Evolutionary conservation across 2,329 filamentous ascomycete species (phyloP), one percentile per base, ranked within the genome.

Genomic region (Penicillium sp.): DNA sequence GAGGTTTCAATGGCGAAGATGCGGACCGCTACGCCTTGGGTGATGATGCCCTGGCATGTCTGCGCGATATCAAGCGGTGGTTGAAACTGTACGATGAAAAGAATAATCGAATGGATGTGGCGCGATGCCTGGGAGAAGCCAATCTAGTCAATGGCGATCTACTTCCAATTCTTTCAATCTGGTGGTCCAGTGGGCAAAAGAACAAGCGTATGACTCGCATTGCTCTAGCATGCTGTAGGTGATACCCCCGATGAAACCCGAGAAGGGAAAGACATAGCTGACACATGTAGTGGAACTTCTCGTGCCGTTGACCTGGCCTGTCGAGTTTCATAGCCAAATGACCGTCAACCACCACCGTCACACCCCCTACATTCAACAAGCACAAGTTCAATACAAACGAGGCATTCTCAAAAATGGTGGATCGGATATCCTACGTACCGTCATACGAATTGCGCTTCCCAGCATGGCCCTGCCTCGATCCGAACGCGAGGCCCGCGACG

Each of bases 1-100:
- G 92, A 77, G 93, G 92, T 51, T 85, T 86, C 67, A 89, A 89
- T 65, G 81, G 86, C 49, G 89, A 90, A 63, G 87, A 93, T 66
- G 87, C 92, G 68, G 89, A 89, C 54, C 83, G 83, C 68, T 99
- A 99, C 73, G 83, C 90, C 42, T 85, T 97, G 33, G 94, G 94
- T 74, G 93, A 97, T 74, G 93, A 97, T 70, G 93, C 92, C 12
- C 80, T 96, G 57, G 90, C 94, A 55, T 94, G 92, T 68, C 81
- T 99, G 54, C 92, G 93, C 59, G 94, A 99, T 75, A 82, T 99
- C 52, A 93, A 94, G 70, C 88, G 89, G 84, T 99, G 94, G 94
- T 83, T 99, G 63, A 92, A 91, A 65, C 85, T 96, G 60, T 94
- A 94, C 80, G 92, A 97, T 73, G 90, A 96, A 71, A 95, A 95